Base-by-base conservation (phyloP, 2,329 filamentous ascomycete genomes). In the Pyrenophora seminiperda region DNA sequence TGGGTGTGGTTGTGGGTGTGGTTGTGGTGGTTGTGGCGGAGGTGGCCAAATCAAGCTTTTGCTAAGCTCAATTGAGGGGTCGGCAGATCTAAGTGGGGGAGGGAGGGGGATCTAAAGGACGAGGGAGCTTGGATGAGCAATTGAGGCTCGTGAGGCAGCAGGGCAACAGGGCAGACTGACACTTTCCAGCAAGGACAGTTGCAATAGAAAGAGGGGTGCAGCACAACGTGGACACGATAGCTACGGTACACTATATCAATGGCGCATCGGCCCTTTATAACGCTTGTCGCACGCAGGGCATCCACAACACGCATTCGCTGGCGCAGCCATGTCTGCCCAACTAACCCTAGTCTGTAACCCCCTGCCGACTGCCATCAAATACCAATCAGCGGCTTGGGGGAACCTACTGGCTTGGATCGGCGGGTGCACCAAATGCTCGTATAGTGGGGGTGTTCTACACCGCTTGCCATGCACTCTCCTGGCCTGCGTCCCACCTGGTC, bases 31-130 rank as follows among this genome's bases (percentile, higher is more conserved):
- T 22, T n/a, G 39, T 18, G 17, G n/a, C 18, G 15, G 4, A 14
- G 37, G 17, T 47, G 44, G 48, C 20, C 33, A 17, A 34, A 38
- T 45, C 52, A 58, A 53, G 50, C 52, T 54, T 58, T 51, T 53
- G 45, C 36, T 49, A 53, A 59, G 56, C 32, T 37, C 41, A 24
- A 32, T 52, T 27, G 45, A 39, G 47, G 39, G 45, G 46, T 33
- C 24, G 15, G 38, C 34, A 46, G 43, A 41, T 39, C 33, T 34
- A 48, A 24, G 44, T 42, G 49, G 38, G 46, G 38, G 33, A 20
- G 10, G 22, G 18, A 40, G 11, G 18, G 33, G 11, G 30, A 29
- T 13, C 36, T 20, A 17, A 31, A 29, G 36, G 36, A 47, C 33
- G 14, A n/a, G 44, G 19, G 30, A 17, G 17, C 33, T 17, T 7